These are phyloP conservation scores for Zymoseptoria pseudotritici DNA, from an alignment of 2,329 filamentous ascomycete species.

Conservation along the genomic window DNA sequence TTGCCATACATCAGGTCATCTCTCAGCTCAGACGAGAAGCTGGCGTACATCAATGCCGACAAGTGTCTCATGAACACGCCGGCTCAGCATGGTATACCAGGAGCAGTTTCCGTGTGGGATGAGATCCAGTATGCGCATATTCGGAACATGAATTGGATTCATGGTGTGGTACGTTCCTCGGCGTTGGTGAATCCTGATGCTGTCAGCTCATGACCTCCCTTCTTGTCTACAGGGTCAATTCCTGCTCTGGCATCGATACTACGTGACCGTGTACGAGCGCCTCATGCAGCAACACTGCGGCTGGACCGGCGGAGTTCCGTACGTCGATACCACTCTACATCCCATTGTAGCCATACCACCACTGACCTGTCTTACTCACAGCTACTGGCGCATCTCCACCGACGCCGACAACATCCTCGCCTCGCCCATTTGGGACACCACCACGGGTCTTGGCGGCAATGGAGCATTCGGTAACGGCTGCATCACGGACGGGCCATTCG, in stretches of 20 bases:
- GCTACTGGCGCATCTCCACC: constrained; percentile 15
- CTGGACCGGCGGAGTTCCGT: constrained; percentile 13
- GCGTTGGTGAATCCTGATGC: not conserved
- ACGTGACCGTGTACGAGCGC: constrained; percentile 13
- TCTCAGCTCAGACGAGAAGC: constrained; percentile 11
- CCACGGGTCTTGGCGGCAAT: constrained; percentile 13
- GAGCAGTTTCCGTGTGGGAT: constrained; percentile 16
- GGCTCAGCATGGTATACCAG: constrained; percentile 12
- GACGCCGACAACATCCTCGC: constrained; percentile 11
- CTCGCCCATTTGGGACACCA: constrained; percentile 13
- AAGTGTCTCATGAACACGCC: constrained; percentile 15
- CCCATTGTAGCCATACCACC: not conserved
- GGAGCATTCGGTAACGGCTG: constrained; percentile 6
- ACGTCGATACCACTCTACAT: not conserved
- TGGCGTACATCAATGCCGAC: constrained; percentile 13
- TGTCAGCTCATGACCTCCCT: not conserved
- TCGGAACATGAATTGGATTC: constrained; percentile 17
- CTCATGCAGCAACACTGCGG: constrained; percentile 15
- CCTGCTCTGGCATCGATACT: constrained; percentile 18
- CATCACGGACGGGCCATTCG: constrained; percentile 13
- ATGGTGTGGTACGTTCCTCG: constrained; percentile 10
- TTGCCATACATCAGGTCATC: constrained; percentile 7
- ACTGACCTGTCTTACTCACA: not conserved
- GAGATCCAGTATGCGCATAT: constrained; percentile 18
- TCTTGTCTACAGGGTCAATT: constrained; percentile 8